These are phyloP conservation scores for Salix udensis DNA, from an alignment of 345 rosid species.

Conservation along the genomic window DNA sequence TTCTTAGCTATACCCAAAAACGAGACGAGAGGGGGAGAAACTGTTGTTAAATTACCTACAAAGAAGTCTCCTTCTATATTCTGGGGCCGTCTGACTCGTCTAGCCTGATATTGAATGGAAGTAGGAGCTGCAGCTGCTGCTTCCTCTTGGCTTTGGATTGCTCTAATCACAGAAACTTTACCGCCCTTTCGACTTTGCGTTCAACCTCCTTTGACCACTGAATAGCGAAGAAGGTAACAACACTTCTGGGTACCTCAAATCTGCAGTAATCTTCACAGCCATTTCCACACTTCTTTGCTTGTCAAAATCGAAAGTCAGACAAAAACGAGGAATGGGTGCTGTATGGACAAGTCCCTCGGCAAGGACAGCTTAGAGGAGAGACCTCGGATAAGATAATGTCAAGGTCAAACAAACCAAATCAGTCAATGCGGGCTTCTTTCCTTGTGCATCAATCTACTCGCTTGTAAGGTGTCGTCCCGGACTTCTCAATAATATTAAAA, in stretches of 20 bases:
- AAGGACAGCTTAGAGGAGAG: neutral
- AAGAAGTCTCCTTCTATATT: slow-evolving; percentile 54
- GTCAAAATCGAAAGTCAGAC: neutral
- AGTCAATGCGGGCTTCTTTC: neutral
- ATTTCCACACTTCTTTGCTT: neutral
- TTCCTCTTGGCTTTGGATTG: neutral
- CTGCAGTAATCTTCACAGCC: neutral
- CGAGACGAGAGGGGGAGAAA: neutral
- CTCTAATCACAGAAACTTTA: neutral
- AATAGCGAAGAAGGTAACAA: neutral
- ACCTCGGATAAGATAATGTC: neutral
- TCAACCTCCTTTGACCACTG: neutral
- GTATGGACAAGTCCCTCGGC: neutral
- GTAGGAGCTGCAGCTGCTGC: neutral
- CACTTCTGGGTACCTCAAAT: neutral
- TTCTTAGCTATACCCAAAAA: neutral
- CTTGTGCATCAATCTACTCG: neutral
- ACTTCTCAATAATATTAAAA: too few relatives aligned
- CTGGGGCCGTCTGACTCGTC: slow-evolving; percentile 36
- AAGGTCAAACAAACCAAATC: neutral
- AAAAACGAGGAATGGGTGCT: neutral
- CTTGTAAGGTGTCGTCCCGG: neutral
- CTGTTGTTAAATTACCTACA: slow-evolving; percentile 33
- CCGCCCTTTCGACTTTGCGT: neutral
- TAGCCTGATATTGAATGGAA: neutral